Evolutionary conservation across 257 asterid genomes (phyloP), one percentile per base, ranked within the genome.

Genomic region (Handroanthus guayacan): DNA sequence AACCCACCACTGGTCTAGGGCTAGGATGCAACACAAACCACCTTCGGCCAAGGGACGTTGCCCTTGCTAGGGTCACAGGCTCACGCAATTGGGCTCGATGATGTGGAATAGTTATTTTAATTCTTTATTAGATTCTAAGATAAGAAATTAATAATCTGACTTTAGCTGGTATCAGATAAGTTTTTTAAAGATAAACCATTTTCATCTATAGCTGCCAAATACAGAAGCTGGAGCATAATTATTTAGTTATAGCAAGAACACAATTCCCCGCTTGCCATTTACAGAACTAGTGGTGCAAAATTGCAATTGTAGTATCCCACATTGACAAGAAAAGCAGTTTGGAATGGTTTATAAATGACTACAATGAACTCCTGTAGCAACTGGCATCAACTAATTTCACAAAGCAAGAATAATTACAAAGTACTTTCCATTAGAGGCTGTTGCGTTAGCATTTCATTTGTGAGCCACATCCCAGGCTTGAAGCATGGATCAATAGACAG

Each of bases 171-270:
- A 50, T n/a, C 25, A 8, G 50, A 61, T 43, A 9, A 45, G 37
- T 17, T 66, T 20, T 44, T 2, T 5, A 4, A 68, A 68, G 17
- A 47, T 52, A n/a, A 50, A 9, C 13, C 41, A 50, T 1, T 25
- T 18, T 65, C 13, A 65, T 39, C 48, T 10, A 55, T 55, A 58
- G 1, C 45, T 9, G 58, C 38, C 38, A 43, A 70, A 61, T 69
- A 55, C 17, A 6, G 51, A 61, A 38, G 20, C 69, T 45, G 71
- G 39, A 67, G 18, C 17, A 60, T 48, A 69, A 45, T 45, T 31
- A 66, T 18, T 20, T 50, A 69, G 65, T 37, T 60, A 50, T 14
- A 10, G 68, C 13, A 61, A 68, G 75, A 61, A 20, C 36, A 36
- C 58, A 38, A 20, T 41, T 6, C 9, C 34, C 7, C 18, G 17